Evolutionary conservation across 2,329 filamentous ascomycete species (phyloP), one percentile per base, ranked within the genome.

Genomic region (Alternaria gaisen): DNA sequence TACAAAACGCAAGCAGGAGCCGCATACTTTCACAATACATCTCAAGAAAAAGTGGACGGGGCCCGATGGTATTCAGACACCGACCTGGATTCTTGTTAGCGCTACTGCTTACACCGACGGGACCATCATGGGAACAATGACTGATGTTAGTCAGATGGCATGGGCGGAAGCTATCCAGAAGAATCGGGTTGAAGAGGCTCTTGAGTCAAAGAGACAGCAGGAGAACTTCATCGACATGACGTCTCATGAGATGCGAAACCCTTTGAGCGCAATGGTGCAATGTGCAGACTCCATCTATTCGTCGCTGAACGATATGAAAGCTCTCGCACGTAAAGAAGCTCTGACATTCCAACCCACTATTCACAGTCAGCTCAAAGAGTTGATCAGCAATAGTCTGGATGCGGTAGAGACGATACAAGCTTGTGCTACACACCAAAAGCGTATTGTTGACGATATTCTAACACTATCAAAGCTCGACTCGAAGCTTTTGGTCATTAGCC

Each of bases 91-190:
- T 18, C 34, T 67, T 14, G 60, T 54, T 11, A 64, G 63, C 4
- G 63, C 56, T 41, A 64, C 51, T 34, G 55, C 64, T 2, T 63
- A 71, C 38, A 20, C 61, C 20, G 65, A 70, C 20, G 63, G 46
- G 16, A 56, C 59, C 16, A 58, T 64, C 18, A 72, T 73, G 47
- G 77, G 77, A 9, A 72, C 70, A 5, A 63, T 78, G 18, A 71
- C 72, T 2, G 73, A 78, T 40, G 76, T 78, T 20, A 75, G 72
- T 36, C 68, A 73, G 6, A 69, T 77, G 24, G 77, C 77, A 55
- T 76, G 75, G 71, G 70, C 72, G 4, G 64, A 67, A 24, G 44
- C 44, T 11, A 57, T 58, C 11, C 67, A 63, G 38, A 59, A 56
- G 30, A 59, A 56, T 30, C 60, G 52, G 16, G 59, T 61, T 16